These are phyloP conservation scores for Lathyrus oleraceus DNA, from an alignment of 306 rosid genomes.

Conservation along the genomic window DNA sequence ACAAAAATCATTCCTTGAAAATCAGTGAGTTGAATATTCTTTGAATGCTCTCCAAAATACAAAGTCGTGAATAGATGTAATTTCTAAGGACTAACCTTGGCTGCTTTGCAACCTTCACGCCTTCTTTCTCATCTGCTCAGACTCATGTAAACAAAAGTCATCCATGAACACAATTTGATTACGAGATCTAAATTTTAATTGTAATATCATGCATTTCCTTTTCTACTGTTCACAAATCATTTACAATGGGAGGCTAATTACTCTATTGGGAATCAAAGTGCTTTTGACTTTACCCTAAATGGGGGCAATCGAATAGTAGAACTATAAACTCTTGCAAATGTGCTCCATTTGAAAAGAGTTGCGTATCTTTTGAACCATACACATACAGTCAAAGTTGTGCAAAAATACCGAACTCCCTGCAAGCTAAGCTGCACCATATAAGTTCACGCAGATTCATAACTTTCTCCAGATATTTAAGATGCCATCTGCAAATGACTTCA, in stretches of 20 bases:
- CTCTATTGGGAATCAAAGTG: slow-evolving; percentile 9
- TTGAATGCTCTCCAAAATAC: slow-evolving; percentile 32
- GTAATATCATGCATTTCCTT: slow-evolving; percentile 19
- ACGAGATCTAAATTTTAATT: slow-evolving; percentile 10
- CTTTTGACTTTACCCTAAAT: slow-evolving; percentile 1
- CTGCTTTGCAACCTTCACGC: slow-evolving; percentile 15
- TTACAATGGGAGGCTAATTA: slow-evolving; percentile 22
- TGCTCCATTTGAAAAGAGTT: slow-evolving; percentile 7
- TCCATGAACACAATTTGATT: slow-evolving; percentile 20
- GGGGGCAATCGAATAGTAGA: slow-evolving; percentile 20
- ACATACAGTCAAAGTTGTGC: slow-evolving; percentile 18
- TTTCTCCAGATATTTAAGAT: slow-evolving; percentile 59
- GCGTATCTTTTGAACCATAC: slow-evolving; percentile 26
- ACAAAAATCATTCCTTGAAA: slow-evolving; percentile 15
- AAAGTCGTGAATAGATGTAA: slow-evolving; percentile 17
- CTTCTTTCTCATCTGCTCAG: slow-evolving; percentile 26
- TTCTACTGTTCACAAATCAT: slow-evolving; percentile 30
- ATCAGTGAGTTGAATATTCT: slow-evolving; percentile 7
- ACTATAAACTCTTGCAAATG: slow-evolving; percentile 36
- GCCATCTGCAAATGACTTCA: slow-evolving; percentile 68
- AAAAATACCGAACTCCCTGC: slow-evolving; percentile 10
- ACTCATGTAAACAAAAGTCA: slow-evolving; percentile 15
- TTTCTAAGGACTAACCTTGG: neutral
- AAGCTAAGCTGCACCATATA: slow-evolving; percentile 27
- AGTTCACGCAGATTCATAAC: slow-evolving; percentile 38